These are phyloP conservation scores for Acanthamoeba castellanii DNA, from an alignment of 208 protist species.

Conservation along the genomic window DNA sequence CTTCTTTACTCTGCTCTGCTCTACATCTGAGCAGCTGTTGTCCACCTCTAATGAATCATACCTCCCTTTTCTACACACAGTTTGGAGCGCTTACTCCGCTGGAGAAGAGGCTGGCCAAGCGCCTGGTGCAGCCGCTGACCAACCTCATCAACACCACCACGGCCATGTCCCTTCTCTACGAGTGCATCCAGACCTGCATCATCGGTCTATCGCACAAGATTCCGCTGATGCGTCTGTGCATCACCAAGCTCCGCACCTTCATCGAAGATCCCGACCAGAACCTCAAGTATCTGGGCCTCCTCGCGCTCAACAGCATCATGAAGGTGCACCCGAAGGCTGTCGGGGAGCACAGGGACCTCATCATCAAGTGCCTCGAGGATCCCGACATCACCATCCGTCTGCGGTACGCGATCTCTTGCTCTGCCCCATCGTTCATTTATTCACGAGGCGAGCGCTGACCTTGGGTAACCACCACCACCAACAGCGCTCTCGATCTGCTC, in stretches of 20 bases:
- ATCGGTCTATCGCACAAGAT: slow-evolving; percentile 83
- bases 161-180: slow-evolving; percentile 97
- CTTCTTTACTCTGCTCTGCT: slow-evolving; percentile 59
- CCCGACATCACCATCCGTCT: slow-evolving; percentile 96
- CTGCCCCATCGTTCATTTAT: not conserved
- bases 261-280: slow-evolving; percentile 98
- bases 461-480: not conserved
- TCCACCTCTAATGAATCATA: not conserved
- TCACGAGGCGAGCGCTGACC: not conserved
- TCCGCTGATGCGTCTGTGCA: slow-evolving; percentile 91
- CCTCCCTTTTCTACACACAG: slow-evolving; percentile 31
- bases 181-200: slow-evolving; percentile 95
- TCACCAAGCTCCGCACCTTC: slow-evolving; percentile 95
- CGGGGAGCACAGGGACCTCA: slow-evolving; percentile 92
- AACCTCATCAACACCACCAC: slow-evolving; percentile 96
- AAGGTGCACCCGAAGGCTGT: slow-evolving; percentile 95
- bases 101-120: slow-evolving; percentile 97
- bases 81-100: slow-evolving; percentile 96
- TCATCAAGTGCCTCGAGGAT: slow-evolving; percentile 96
- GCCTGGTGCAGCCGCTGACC: slow-evolving; percentile 97
- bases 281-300: slow-evolving; percentile 98
- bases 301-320: slow-evolving; percentile 95
- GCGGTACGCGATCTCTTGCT: slow-evolving; percentile 78
- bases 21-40: not conserved
- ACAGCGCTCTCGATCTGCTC: slow-evolving; percentile 95